Percentiles rank a stretch among this genome's conserved stretches.
Evolutionary conservation across 164 flowering plant genomes (phyloP).

Genomic region (Annona cherimola): DNA sequence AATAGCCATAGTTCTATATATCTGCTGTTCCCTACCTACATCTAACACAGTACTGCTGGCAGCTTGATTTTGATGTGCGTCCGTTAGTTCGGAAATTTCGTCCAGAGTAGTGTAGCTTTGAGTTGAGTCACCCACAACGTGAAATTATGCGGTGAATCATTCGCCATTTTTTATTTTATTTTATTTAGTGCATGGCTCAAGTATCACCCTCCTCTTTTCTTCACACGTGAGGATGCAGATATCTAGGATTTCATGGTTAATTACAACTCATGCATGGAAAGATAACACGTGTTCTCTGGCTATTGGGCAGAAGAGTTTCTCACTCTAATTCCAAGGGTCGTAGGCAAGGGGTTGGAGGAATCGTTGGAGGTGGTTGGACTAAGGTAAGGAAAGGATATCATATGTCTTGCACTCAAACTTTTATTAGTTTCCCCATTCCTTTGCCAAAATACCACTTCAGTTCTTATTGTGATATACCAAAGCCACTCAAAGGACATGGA

Average conservation of each 20-base stretch:
- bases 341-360: conserved; percentile 13
- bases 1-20: too few species aligned
- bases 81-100: too few species aligned
- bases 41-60: too few species aligned
- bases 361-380: conserved; percentile 15
- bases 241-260: not conserved
- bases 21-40: too few species aligned
- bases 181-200: too few species aligned
- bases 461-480: not conserved
- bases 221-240: not conserved
- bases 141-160: too few species aligned
- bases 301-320: not conserved
- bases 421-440: not conserved
- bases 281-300: not conserved
- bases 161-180: too few species aligned
- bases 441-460: not conserved
- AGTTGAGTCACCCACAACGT: too few species aligned
- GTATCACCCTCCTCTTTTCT: too few species aligned
- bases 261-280: not conserved
- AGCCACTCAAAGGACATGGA: not conserved
- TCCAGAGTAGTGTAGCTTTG: too few species aligned
- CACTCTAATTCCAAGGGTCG: conserved; percentile 1
- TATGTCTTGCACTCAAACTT: conserved; percentile 1
- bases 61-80: too few species aligned
- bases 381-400: not conserved